Conservation (phyloP, 2,329 filamentous ascomycete genomes). For the Akanthomyces lecanii region DNA sequence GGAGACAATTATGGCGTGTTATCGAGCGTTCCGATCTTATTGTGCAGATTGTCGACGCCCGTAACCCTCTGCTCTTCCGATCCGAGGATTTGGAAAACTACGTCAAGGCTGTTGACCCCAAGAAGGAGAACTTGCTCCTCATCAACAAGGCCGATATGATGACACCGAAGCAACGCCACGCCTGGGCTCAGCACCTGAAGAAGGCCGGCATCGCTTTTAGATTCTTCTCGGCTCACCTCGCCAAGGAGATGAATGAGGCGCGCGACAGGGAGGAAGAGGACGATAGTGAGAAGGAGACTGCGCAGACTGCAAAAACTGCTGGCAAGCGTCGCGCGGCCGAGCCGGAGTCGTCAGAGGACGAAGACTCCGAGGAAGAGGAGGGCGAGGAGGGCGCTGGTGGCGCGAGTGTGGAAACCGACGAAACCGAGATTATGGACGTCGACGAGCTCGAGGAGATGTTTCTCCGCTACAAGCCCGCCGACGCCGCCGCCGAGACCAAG, state of each 20-base stretch:
- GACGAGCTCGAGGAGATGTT: constrained; percentile 91
- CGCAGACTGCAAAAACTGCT: constrained; percentile 24
- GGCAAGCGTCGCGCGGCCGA: constrained; percentile 25
- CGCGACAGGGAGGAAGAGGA: constrained; percentile 51
- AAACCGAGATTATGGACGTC: constrained; percentile 81
- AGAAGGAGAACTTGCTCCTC: constrained; percentile 85
- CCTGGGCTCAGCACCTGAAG: constrained; percentile 85
- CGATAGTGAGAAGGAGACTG: constrained; percentile 25
- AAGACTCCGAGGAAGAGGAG: constrained; percentile 24
- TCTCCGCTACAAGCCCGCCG: constrained; percentile 61
- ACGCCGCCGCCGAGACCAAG: constrained; percentile 55
- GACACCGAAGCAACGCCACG: constrained; percentile 74
- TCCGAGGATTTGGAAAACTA: constrained; percentile 91
- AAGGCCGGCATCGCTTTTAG: constrained; percentile 79
- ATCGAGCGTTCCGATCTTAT: constrained; percentile 94
- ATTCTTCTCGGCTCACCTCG: constrained; percentile 92
- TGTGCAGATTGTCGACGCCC: constrained; percentile 96
- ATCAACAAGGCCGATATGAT: constrained; percentile 99
- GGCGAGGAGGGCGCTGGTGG: constrained; percentile 19
- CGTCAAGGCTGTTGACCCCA: constrained; percentile 84
- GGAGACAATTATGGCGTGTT: constrained; percentile 96
- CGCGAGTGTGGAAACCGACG: constrained; percentile 42
- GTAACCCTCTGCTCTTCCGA: constrained; percentile 90
- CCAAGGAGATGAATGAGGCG: constrained; percentile 82
- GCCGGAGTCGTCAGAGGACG: constrained; percentile 22